Evolutionary conservation across 2,329 filamentous ascomycete genomes (phyloP).

Genomic region (Orbilia brochopaga): DNA sequence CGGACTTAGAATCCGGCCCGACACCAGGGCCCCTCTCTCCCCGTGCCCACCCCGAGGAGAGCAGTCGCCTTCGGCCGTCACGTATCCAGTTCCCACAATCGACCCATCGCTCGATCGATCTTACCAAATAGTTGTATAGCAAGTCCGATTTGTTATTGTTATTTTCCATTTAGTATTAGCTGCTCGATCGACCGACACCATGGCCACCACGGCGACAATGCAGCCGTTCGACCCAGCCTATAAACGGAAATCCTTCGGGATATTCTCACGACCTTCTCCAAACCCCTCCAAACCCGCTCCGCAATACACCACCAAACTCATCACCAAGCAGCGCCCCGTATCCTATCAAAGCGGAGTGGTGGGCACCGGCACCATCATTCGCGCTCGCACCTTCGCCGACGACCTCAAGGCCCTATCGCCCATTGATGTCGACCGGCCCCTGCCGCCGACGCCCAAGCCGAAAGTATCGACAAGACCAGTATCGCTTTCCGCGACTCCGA

Average conservation of each 20-base stretch:
- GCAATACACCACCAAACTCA: slow-evolving; percentile 41
- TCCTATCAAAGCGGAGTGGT: slow-evolving; percentile 43
- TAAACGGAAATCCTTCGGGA: slow-evolving; percentile 42
- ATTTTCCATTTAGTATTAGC: background rate
- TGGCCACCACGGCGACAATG: slow-evolving; percentile 44
- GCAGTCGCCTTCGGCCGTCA: background rate
- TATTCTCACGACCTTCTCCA: slow-evolving; percentile 34
- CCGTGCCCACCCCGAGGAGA: background rate
- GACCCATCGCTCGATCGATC: background rate
- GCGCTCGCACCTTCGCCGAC: slow-evolving; percentile 29
- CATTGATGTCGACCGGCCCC: slow-evolving; percentile 39
- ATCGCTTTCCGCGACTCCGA: slow-evolving; percentile 39
- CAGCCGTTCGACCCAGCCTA: slow-evolving; percentile 47
- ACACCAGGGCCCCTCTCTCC: background rate
- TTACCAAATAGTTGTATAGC: background rate
- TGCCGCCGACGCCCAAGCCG: slow-evolving; percentile 27
- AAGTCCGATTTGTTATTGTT: too few relatives aligned
- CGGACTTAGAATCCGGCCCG: background rate
- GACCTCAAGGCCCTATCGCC: slow-evolving; percentile 36
- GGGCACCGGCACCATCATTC: slow-evolving; percentile 41
- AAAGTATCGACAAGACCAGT: slow-evolving; percentile 42
- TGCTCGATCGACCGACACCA: background rate
- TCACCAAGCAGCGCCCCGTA: slow-evolving; percentile 40
- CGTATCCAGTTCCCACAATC: background rate
- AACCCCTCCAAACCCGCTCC: slow-evolving; percentile 21